phyloP scores from a whole-genome alignment of 495 filamentous ascomycete genomes.

The Xylaria flabelliformis region DNA sequence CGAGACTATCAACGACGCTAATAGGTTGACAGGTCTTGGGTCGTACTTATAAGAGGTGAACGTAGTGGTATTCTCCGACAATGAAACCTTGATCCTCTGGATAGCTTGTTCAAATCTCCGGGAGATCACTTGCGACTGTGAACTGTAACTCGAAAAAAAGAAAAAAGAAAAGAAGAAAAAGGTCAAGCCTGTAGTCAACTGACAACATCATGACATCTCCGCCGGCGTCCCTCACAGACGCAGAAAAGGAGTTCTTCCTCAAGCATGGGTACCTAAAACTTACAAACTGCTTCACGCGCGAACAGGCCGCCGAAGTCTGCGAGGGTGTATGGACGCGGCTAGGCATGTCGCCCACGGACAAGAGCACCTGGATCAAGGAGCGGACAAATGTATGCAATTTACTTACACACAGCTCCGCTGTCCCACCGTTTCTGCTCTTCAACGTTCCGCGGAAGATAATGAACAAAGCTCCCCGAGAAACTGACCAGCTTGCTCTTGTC shows the following conservation, averaged over 20 bases:
- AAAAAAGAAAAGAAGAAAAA: neutral
- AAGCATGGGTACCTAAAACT: conserved; percentile 69
- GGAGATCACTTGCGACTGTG: neutral
- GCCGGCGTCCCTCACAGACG: conserved; percentile 57
- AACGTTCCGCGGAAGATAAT: neutral
- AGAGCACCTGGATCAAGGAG: conserved; percentile 68
- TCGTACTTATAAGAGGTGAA: neutral
- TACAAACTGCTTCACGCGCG: conserved; percentile 64
- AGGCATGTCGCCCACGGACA: conserved; percentile 70
- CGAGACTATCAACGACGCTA: neutral
- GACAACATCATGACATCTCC: conserved; percentile 35
- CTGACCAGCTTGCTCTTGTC: neutral
- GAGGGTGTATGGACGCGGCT: conserved; percentile 70
- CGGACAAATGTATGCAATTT: conserved; percentile 47
- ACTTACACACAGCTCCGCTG: neutral
- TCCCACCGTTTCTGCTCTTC: neutral
- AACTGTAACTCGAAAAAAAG: neutral
- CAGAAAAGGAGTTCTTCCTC: conserved; percentile 70
- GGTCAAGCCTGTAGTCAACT: neutral
- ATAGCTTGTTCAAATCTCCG: neutral
- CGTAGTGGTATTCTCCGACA: neutral
- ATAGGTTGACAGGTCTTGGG: neutral
- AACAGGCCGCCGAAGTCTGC: conserved; percentile 64
- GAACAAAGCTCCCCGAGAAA: neutral
- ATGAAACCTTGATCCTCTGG: neutral